Evolutionary conservation across 2,329 filamentous ascomycete genomes (phyloP).

Genomic region (Fusarium luffae): DNA sequence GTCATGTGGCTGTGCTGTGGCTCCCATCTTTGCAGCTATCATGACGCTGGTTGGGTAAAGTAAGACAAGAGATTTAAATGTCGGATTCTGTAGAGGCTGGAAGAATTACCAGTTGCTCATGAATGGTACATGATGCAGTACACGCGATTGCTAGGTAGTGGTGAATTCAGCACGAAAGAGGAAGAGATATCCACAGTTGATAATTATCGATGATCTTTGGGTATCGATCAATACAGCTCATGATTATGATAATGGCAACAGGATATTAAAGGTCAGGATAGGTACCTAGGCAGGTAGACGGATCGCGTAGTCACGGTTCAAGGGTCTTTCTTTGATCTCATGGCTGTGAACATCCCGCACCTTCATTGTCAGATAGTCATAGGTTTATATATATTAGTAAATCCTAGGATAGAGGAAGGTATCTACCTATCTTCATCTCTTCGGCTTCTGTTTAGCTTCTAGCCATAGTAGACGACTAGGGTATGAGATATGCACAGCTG

Average conservation of each 20-base stretch:
- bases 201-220: too few species aligned
- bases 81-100: neutral
- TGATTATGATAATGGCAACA: neutral
- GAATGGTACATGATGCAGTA: neutral
- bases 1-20: neutral
- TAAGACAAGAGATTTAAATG: neutral
- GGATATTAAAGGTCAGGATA: neutral
- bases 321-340: too few species aligned
- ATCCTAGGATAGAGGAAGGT: too few species aligned
- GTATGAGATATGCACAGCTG: neutral
- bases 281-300: neutral
- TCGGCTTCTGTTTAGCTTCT: neutral
- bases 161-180: neutral
- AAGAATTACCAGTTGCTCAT: neutral
- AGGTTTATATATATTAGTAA: neutral
- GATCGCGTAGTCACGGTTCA: neutral
- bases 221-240: too few species aligned
- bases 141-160: neutral
- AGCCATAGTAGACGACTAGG: neutral
- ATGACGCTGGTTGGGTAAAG: neutral
- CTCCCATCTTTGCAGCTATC: neutral
- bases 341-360: too few species aligned
- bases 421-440: neutral
- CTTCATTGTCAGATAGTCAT: neutral
- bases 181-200: too few species aligned